Conservation (phyloP, 371 early-diverging fungal genomes). For the Capillidium rhysosporum region DNA sequence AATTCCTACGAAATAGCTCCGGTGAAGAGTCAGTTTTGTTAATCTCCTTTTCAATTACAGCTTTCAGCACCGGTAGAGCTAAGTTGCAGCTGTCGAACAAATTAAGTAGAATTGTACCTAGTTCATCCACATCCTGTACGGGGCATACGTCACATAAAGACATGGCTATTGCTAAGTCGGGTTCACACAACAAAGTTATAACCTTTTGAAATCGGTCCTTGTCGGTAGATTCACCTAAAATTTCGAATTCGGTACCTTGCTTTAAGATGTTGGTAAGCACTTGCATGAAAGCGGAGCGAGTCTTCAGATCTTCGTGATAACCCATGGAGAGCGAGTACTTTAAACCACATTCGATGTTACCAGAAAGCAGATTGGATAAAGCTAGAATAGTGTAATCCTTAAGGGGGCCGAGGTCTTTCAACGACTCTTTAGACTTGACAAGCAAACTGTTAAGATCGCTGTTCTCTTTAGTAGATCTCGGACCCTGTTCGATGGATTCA, state of each 20-base stretch:
- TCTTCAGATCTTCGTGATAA: conserved; percentile 76
- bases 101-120: conserved; percentile 50
- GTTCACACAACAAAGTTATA: conserved; percentile 39
- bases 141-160: conserved; percentile 74
- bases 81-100: conserved; percentile 60
- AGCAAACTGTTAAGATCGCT: conserved; percentile 17
- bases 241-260: conserved; percentile 70
- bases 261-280: conserved; percentile 79
- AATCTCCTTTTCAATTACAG: conserved; percentile 68
- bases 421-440: conserved; percentile 29
- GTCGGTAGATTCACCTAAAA: conserved; percentile 52
- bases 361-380: conserved; percentile 68
- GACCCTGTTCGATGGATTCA: conserved; percentile 19
- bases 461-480: conserved; percentile 13
- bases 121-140: conserved; percentile 69
- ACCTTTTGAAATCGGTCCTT: conserved; percentile 53
- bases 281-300: conserved; percentile 69
- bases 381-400: conserved; percentile 73
- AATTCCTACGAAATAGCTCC: conserved; percentile 77
- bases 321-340: conserved; percentile 77
- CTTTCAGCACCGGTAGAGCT: conserved; percentile 47
- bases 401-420: conserved; percentile 39
- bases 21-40: conserved; percentile 32
- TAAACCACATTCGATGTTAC: conserved; percentile 79
- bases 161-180: conserved; percentile 47